Base-by-base conservation (phyloP, 2,329 filamentous ascomycete species). In the Ophiostoma australiae region DNA sequence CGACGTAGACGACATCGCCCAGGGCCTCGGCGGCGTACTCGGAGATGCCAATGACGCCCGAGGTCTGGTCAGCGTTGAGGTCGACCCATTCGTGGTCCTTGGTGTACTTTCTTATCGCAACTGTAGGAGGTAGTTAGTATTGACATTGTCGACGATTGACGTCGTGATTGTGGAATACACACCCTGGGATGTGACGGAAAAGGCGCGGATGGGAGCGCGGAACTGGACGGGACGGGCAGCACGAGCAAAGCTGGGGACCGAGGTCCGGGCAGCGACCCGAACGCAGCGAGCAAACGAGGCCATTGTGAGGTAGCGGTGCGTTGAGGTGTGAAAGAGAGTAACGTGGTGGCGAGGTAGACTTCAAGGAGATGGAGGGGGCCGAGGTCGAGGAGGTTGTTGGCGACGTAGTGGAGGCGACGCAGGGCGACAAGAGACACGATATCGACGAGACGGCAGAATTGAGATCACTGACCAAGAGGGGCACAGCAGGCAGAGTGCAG, bases 31-130 rank as follows among this genome's bases (percentile, higher is more conserved):
- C 92, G 27, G 95, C 95, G 85, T 97, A 98, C 76, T 90, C 85
- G 71, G 93, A 95, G 80, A 99, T 97, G 73, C 95, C 95, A 76
- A 90, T 84, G 69, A 86, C 87, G 84, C 92, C 94, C 68, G 90
- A 90, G 81, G 91, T 94, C 80, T 90, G 89, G 82, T 96, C 91
- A 69, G 88, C 88, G 71, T 89, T 90, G 73, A 97, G 84, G 81
- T 97, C 93, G 80, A 99, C 89, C 95, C 95, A 99, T 84, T 99
- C 95, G 85, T 99, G 95, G 79, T 97, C 94, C 80, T 94, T 91
- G 75, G 95, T 97, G 85, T 97, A 99, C 80, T 90, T 92, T 83
- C 95, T 94, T 74, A 87, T 83, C 70, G 85, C 83, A 77, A 82
- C 89, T 68, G 10, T 5, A 27, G 27, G 23, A 3, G 20, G 31